Base-by-base conservation (phyloP, 176 grass and related monocot species). In the Phyllostachys edulis region DNA sequence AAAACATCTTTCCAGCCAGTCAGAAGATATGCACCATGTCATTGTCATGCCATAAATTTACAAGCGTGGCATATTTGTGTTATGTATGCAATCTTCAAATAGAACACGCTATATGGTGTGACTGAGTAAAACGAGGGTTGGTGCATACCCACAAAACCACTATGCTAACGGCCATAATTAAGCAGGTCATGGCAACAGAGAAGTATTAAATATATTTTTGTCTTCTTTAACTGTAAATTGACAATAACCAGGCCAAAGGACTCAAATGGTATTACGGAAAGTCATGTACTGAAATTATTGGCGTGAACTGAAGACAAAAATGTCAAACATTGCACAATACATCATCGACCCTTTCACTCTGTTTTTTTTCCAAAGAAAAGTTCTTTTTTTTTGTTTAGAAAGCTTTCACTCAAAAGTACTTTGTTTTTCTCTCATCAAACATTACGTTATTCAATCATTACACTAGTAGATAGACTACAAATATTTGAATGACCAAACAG, bases 11-110 rank as follows among this genome's bases (percentile, higher is more conserved):
- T 49, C 82, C 18, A 52, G 40, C 15, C 49, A 18, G 56, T 18
- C 13, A 64, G 37, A 54, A 82, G 46, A 66, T 63, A 67, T 51
- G 61, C 7, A 77, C 29, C 71, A 67, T 63, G 55, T 71, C 78
- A 71, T 81, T 69, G 62, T 72, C 83, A 69, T 74, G 70, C 9
- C 18, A 82, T 59, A 57, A 74, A 75, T 81, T 44, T 12, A 75
- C 16, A 80, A 52, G 44, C 3, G 16, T 63, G 27, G 5, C 5
- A 7, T 76, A 23, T 45, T 80, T 81, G 45, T 9, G 23, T 75
- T 71, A n/a, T 76, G 37, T 55, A 77, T 39, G 39, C 66, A 54
- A 50, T 66, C 46, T 23, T 40, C 66, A 78, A 82, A 82, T 59
- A 27, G 27, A 90, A 27, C 66, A 77, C 44, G 27, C 6, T 54